Evolutionary conservation across 495 filamentous ascomycete species (phyloP).

Genomic region (Aspergillus funiculosus): DNA sequence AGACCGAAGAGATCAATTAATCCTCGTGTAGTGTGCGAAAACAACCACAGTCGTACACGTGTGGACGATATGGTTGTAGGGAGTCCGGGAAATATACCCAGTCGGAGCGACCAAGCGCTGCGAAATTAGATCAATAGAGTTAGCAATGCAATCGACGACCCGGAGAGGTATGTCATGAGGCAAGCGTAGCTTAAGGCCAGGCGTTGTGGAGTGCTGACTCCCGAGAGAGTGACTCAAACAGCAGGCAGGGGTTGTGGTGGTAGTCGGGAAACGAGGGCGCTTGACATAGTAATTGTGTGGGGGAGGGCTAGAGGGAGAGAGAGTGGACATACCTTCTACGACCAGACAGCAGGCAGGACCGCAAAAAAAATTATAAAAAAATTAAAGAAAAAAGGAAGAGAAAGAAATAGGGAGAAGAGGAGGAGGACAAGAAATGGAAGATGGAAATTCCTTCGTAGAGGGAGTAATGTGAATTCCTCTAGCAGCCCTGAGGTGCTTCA

Average conservation of each 20-base stretch:
- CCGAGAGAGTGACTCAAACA: background rate
- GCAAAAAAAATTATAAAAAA: background rate
- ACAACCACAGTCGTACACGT: slow-evolving; percentile 6
- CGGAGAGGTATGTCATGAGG: slow-evolving; percentile 3
- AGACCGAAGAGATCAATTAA: slow-evolving; percentile 1
- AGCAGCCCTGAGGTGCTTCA: slow-evolving; percentile 13
- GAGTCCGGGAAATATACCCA: slow-evolving; percentile 14
- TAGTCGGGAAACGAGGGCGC: background rate
- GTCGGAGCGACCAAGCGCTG: slow-evolving; percentile 36
- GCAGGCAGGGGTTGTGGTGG: background rate
- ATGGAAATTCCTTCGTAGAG: too few relatives aligned
- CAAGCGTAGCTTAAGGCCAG: background rate
- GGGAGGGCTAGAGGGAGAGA: background rate
- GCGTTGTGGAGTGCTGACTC: background rate
- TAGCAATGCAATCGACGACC: slow-evolving; percentile 19
- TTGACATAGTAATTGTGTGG: slow-evolving; percentile 5
- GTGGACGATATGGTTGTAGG: slow-evolving; percentile 8
- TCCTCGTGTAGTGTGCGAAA: slow-evolving; percentile 11
- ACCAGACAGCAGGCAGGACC: too few relatives aligned
- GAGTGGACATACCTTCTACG: slow-evolving; percentile 5
- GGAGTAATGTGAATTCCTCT: slow-evolving; percentile 5
- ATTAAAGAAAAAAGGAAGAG: background rate
- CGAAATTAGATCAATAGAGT: slow-evolving; percentile 11
- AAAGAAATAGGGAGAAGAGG: slow-evolving; percentile 3
- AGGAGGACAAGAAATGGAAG: background rate